phyloP scores from a whole-genome alignment of 441 rosid species.

The Gossypium laxum region DNA sequence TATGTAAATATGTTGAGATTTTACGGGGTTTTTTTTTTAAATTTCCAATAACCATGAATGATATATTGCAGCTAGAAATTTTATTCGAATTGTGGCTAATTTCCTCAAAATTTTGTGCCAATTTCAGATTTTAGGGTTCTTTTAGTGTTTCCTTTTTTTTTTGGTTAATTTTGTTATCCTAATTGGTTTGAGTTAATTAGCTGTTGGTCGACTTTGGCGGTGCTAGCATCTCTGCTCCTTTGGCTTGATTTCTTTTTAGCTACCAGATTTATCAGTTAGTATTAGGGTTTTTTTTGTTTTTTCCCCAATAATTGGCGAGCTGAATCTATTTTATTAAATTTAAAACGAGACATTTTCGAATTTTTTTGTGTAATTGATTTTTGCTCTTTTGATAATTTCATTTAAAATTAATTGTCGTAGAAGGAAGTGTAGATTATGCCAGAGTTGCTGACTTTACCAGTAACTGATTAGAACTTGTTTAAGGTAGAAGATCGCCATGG shows the following conservation, averaged over 20 bases:
- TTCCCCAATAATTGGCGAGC: not conserved
- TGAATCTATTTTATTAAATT: not conserved
- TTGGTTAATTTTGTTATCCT: not conserved
- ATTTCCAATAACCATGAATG: not conserved
- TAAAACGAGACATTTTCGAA: not conserved
- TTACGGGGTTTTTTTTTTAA: not conserved
- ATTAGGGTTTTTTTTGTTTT: conserved; percentile 1
- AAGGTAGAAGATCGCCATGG: conserved; percentile 47
- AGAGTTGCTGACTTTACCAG: conserved; percentile 7
- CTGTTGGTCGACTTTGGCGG: not conserved
- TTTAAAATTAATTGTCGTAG: not conserved
- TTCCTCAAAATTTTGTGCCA: not conserved
- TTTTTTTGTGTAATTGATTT: not conserved
- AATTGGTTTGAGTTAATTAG: not conserved
- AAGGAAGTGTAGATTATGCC: conserved; percentile 8
- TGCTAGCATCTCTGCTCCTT: not conserved
- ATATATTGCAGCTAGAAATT: not conserved
- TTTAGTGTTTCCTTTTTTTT: not conserved
- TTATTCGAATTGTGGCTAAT: not conserved
- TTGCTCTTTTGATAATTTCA: not conserved
- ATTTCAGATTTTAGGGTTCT: not conserved
- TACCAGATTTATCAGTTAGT: not conserved
- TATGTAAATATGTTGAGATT: not conserved
- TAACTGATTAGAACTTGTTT: conserved; percentile 19
- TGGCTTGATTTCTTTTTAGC: not conserved